Base-by-base conservation (phyloP, 768 basidiomycete species). In the Rhodotorula paludigena region DNA sequence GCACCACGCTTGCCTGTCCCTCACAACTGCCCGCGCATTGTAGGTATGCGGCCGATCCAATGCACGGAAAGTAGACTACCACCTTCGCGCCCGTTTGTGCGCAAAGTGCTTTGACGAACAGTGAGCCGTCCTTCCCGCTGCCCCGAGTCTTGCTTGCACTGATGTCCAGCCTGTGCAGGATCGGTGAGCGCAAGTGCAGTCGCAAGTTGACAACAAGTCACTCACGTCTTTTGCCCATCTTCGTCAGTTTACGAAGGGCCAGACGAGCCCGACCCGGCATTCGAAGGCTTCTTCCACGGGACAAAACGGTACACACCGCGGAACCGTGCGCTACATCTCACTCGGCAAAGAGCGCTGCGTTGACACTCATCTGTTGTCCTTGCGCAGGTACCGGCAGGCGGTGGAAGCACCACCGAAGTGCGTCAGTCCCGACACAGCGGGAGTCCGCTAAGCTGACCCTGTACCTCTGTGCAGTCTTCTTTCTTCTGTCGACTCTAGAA, bases 301-400 rank as follows among this genome's bases (percentile, higher is more conserved):
- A 63, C 61, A 14, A 68, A 68, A 41, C 60, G 66, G 2, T 68
- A 68, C 45, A 55, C 66, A 5, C 66, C 66, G 23, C 60, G 66
- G 1, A 39, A 45, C 5, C 61, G 66, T 67, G 10, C 49, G 49
- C n/a, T 10, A 10, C 20, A 20, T 45, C 6, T 32, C 16, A 2
- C 23, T 20, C 11, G 21, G 9, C n/a, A 6, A 9, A 4, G 6
- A 10, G 20, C n/a, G 33, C 11, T 23, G 18, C 1, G 15, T n/a
- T 16, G 30, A 18, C 14, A n/a, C 7, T 21, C n/a, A n/a, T n/a
- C 49, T 42, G n/a, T 30, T 23, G 10, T 8, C 32, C 25, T 14
- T 51, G 2, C 10, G n/a, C 51, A 67, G 66, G 66, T 0, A 62
- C 45, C 1, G 66, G 66, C 2, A 45, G 41, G 25, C 12, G 49